A percentile compares a stretch with the other conserved stretches of the same genome.
Evolutionary conservation across 495 filamentous ascomycete genomes (phyloP).

Genomic region (Physcia stellaris): DNA sequence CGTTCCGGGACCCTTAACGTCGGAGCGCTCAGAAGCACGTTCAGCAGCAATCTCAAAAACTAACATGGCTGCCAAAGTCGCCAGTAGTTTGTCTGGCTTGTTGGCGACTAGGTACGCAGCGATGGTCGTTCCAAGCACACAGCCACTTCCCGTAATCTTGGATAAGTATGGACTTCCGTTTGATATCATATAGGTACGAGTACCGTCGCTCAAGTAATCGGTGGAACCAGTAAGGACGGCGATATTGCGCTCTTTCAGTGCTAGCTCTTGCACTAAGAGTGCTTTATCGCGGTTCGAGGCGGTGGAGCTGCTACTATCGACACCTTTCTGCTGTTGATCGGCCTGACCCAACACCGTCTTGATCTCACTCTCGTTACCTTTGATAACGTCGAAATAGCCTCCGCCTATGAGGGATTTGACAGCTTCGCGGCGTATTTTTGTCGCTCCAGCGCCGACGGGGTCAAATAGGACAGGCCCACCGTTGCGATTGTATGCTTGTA

Average conservation of each 20-base stretch:
- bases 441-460: conserved; percentile 85
- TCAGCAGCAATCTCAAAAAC: conserved; percentile 83
- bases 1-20: conserved; percentile 69
- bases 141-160: conserved; percentile 80
- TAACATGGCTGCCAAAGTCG: conserved; percentile 55
- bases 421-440: conserved; percentile 52
- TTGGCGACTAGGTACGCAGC: conserved; percentile 55
- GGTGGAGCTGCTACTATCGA: conserved; percentile 61
- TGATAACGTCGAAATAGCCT: conserved; percentile 77
- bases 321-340: conserved; percentile 60
- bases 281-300: conserved; percentile 40
- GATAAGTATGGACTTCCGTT: conserved; percentile 72
- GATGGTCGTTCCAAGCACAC: conserved; percentile 69
- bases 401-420: conserved; percentile 56
- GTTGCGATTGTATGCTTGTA: conserved; percentile 63
- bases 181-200: conserved; percentile 44
- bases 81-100: conserved; percentile 48
- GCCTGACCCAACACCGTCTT: conserved; percentile 45
- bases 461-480: conserved; percentile 73
- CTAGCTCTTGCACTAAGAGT: conserved; percentile 47
- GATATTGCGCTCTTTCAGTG: conserved; percentile 52
- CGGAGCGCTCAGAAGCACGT: conserved; percentile 41
- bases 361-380: conserved; percentile 92
- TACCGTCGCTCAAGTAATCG: conserved; percentile 71
- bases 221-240: conserved; percentile 74